Evolutionary conservation across 2,329 filamentous ascomycete genomes (phyloP).

Genomic region (Neofusicoccum umdonicola): DNA sequence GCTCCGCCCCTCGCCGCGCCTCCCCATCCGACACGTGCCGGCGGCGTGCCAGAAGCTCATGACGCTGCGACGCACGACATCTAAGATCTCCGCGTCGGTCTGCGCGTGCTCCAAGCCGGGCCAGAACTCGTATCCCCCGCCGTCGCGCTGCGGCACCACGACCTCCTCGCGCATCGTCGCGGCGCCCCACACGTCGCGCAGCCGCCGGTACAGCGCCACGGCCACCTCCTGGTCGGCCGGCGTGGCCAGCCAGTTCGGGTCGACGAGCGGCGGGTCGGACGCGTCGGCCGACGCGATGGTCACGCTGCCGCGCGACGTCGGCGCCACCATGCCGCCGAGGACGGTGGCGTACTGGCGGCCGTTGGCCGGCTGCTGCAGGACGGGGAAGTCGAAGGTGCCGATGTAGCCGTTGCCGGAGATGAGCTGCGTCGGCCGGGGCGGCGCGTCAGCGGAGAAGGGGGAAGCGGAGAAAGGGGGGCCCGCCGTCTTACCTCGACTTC

Average conservation of each 20-base stretch:
- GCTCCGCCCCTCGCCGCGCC: constrained; percentile 21
- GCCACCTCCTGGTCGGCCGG: constrained; percentile 32
- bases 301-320: constrained; percentile 36
- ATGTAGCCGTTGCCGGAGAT: constrained; percentile 24
- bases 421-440: constrained; percentile 19
- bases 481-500: constrained; percentile 21
- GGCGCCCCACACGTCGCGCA: constrained; percentile 26
- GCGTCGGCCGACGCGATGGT: constrained; percentile 29
- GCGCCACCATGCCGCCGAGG: constrained; percentile 29
- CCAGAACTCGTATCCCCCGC: constrained; percentile 27
- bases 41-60: constrained; percentile 37
- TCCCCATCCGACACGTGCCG: constrained; percentile 39
- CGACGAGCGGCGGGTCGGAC: constrained; percentile 29
- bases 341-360: constrained; percentile 35
- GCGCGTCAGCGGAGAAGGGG: too few relatives aligned
- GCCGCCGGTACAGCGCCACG: constrained; percentile 31
- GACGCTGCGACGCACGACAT: constrained; percentile 19
- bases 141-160: constrained; percentile 24
- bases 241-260: constrained; percentile 36
- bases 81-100: constrained; percentile 30
- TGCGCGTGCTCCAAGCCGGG: constrained; percentile 25
- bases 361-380: constrained; percentile 25
- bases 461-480: too few relatives aligned
- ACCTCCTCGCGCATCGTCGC: constrained; percentile 27
- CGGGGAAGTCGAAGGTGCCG: constrained; percentile 22